Evolutionary conservation across 257 asterid species (phyloP).

Genomic region (Handroanthus guayacan): DNA sequence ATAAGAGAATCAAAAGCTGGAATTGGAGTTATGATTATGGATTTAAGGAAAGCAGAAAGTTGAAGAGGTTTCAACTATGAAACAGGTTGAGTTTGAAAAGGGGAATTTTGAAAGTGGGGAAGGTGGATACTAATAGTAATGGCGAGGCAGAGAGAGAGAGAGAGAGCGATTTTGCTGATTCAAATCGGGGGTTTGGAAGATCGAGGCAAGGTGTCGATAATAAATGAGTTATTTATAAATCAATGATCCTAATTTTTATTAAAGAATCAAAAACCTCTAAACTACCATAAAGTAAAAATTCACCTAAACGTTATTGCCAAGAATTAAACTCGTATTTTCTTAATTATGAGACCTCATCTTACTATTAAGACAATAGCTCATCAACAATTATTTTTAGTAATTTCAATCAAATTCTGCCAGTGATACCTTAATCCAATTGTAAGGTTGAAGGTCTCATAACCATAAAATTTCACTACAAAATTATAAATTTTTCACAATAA

Average conservation of each 20-base stretch:
- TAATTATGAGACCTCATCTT: too few species aligned
- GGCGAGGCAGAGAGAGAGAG: slow-evolving; percentile 29
- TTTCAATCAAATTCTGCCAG: too few species aligned
- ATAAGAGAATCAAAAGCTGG: not conserved
- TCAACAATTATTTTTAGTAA: too few species aligned
- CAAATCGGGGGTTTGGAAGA: slow-evolving; percentile 47
- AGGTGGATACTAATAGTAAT: slow-evolving; percentile 41
- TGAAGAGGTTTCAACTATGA: slow-evolving; percentile 51
- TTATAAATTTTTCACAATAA: too few species aligned
- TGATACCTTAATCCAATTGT: too few species aligned
- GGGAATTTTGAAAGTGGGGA: slow-evolving; percentile 38
- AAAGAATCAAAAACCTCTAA: not conserved
- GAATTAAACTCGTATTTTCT: too few species aligned
- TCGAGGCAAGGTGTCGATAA: slow-evolving; percentile 57
- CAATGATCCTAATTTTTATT: slow-evolving; percentile 29
- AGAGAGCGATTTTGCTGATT: slow-evolving; percentile 44
- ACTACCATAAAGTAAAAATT: too few species aligned
- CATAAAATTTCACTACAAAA: too few species aligned
- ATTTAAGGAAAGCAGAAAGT: slow-evolving; percentile 26
- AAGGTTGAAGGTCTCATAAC: too few species aligned
- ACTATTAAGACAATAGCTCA: too few species aligned
- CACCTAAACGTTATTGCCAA: too few species aligned
- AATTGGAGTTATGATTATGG: not conserved
- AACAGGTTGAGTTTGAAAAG: slow-evolving; percentile 32
- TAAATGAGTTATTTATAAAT: slow-evolving; percentile 27